Base-by-base conservation (phyloP, 441 rosid genomes). In the Jatropha multifida region DNA sequence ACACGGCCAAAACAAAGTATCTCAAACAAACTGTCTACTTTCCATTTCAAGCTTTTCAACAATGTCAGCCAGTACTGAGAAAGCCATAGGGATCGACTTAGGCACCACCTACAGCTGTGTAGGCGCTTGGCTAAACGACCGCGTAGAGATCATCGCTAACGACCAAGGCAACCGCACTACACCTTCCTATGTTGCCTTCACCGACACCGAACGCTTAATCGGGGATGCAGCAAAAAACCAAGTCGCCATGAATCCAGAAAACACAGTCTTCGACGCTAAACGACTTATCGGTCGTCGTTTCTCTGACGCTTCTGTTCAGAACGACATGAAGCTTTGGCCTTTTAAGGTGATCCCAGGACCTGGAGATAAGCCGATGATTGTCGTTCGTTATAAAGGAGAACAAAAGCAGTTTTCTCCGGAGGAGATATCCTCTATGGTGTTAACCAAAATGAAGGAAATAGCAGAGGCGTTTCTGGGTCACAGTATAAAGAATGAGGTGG, bases 201-300 rank as follows among this genome's bases (percentile, higher is more conserved):
- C 85, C 0, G 86, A 86, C 48, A 84, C 86, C 1, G 87, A 82
- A 76, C 81, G 86, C 10, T 69, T 83, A 3, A 75, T 86, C 58
- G 86, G 87, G 5, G 89, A 84, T 14, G 82, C 89, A 2, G 87
- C 88, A n/a, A 83, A 86, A 76, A 86, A 85, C 76, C 86, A 85
- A 66, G 88, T 85, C 27, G 83, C 85, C 65, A 78, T 83, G 79
- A 83, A 85, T 80, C 88, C 90, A 0, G 65, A 74, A 32, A 84
- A 86, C 82, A 84, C 85, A 4, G 84, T 84, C 37, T 85, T 85
- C 60, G 86, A 81, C 32, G 88, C 85, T 1, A 86, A 85, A 72
- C 84, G 85, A 15, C 83, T 85, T 17, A 86, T 86, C n/a, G 90
- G 90, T 2, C 84, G 88, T 60, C 80, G 85, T 32, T 85, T 68